Base-by-base conservation (phyloP, 2,329 filamentous ascomycete species). In the Colletotrichum trifolii region DNA sequence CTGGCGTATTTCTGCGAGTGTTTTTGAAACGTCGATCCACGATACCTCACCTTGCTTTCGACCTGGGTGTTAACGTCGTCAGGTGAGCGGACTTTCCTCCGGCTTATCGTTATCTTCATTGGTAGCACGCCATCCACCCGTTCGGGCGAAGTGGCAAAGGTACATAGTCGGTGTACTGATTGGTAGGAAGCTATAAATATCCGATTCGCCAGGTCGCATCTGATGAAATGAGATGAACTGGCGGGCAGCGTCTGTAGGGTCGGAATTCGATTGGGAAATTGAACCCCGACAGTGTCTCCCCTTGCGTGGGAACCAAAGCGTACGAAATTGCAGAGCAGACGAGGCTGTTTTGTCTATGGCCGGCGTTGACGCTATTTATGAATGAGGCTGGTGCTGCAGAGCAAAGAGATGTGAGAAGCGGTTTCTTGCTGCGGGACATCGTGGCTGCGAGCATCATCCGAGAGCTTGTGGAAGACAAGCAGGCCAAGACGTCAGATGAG, bases 401-500 rank as follows among this genome's bases (percentile, higher is more conserved):
- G 35, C 15, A 35, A 42, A 8, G 9, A n/a, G 9, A 8, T 43
- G 13, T 15, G 12, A n/a, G 11, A n/a, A 25, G 25, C 25, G 25
- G 3, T 25, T 25, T 25, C 25, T 5, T 25, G 25, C 25, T 25
- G 25, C 25, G 25, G 25, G 25, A 25, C 25, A 25, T 25, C 25
- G 25, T 25, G 25, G 25, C 25, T 25, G 25, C 25, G 25, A 5
- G 25, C 25, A 25, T 25, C 25, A 25, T 25, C 25, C 9, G 47
- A 12, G 33, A 8, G 15, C 11, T 8, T 39, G 15, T 34, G 9
- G 33, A 13, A 15, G n/a, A 6, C 12, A 17, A 39, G 40, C n/a
- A 48, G 17, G 54, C 57, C 49, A 60, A 54, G 57, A 60, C 36
- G 57, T 47, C 49, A 48, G 57, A 54, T 25, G 15, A 52, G 49